These are phyloP conservation scores for Ascoidea tarda DNA, from an alignment of 805 yeast genomes.

Conservation along the genomic window DNA sequence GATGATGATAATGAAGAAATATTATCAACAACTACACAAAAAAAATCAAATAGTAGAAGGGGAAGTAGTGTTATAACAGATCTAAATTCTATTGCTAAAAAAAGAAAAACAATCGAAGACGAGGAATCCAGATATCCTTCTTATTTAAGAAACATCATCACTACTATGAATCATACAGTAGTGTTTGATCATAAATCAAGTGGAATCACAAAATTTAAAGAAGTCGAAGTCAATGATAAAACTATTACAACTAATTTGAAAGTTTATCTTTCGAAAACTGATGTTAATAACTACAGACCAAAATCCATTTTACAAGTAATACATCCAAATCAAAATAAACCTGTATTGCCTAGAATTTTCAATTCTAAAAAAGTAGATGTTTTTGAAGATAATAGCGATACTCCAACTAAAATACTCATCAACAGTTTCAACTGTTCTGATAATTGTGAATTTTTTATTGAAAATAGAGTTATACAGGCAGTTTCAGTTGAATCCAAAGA, in stretches of 20 bases:
- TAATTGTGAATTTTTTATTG: slow-evolving; percentile 27
- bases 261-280: slow-evolving; percentile 6
- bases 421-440: slow-evolving; percentile 21
- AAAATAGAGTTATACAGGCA: slow-evolving; percentile 22
- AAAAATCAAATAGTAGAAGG: slow-evolving; percentile 18
- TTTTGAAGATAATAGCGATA: slow-evolving; percentile 14
- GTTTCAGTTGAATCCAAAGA: slow-evolving; percentile 33
- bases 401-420: slow-evolving; percentile 21
- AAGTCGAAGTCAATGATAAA: slow-evolving; percentile 17
- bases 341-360: slow-evolving; percentile 12
- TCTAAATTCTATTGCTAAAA: slow-evolving; percentile 6
- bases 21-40: slow-evolving; percentile 19
- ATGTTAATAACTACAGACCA: slow-evolving; percentile 19
- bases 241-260: background rate
- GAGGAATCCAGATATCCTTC: slow-evolving; percentile 5
- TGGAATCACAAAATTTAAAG: slow-evolving; percentile 3
- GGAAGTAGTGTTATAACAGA: slow-evolving; percentile 22
- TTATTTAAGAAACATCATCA: slow-evolving; percentile 4
- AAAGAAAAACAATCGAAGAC: background rate
- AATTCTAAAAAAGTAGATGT: slow-evolving; percentile 19
- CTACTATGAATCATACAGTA: background rate
- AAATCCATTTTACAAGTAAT: slow-evolving; percentile 17
- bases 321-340: slow-evolving; percentile 21
- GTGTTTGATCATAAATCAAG: background rate
- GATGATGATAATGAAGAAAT: slow-evolving; percentile 13